phyloP scores from a whole-genome alignment of 108 stramenopile species.

The Seminavis robusta region DNA sequence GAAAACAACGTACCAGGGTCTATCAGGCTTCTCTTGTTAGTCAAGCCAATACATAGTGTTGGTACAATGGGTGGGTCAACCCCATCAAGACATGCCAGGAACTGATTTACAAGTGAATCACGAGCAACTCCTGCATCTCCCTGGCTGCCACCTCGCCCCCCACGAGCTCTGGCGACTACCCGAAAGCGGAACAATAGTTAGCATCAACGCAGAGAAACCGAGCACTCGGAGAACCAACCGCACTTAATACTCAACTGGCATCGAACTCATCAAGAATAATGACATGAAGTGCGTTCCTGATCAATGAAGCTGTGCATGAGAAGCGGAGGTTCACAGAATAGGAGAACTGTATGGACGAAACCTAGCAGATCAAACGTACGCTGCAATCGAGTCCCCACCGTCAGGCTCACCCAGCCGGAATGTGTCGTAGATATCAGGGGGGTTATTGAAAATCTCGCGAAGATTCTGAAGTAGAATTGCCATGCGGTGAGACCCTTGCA shows the following conservation, averaged over 20 bases:
- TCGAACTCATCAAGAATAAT: slow-evolving; percentile 93
- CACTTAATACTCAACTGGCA: slow-evolving; percentile 84
- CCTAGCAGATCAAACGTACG: slow-evolving; percentile 54
- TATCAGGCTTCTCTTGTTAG: slow-evolving; percentile 88
- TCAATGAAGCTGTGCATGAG: too few relatives aligned
- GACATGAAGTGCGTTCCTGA: slow-evolving; percentile 38
- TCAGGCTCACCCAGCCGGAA: slow-evolving; percentile 48
- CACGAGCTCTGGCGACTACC: too few relatives aligned
- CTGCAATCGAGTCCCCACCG: slow-evolving; percentile 52
- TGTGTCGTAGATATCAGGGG: slow-evolving; percentile 69
- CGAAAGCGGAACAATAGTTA: too few relatives aligned
- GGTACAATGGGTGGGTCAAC: slow-evolving; percentile 81
- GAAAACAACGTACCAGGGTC: slow-evolving; percentile 51
- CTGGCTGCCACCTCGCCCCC: slow-evolving; percentile 67
- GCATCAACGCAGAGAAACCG: too few relatives aligned
- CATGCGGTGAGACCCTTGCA: background rate
- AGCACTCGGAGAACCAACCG: too few relatives aligned
- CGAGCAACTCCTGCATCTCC: slow-evolving; percentile 92
- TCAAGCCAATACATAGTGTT: slow-evolving; percentile 90
- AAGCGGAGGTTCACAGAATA: too few relatives aligned
- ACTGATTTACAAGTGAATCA: slow-evolving; percentile 90
- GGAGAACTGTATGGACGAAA: too few relatives aligned
- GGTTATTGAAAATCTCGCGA: slow-evolving; percentile 77
- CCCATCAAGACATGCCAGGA: slow-evolving; percentile 95
- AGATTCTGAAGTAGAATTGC: slow-evolving; percentile 51